Base-by-base conservation (phyloP, 768 basidiomycete genomes). In the Trametes villosa region DNA sequence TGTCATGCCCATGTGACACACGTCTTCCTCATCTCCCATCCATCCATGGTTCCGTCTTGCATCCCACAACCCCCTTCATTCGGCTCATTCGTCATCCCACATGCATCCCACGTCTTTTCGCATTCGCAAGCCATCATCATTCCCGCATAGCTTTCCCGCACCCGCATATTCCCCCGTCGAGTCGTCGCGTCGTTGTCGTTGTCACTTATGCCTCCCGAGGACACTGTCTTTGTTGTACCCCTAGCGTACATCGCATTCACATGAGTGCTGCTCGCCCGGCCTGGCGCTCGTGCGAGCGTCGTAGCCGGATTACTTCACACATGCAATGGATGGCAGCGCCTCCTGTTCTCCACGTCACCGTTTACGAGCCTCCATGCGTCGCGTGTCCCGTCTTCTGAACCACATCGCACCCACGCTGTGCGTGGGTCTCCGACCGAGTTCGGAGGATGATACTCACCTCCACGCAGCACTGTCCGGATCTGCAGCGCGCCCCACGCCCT, bases 211-310 rank as follows among this genome's bases (percentile, higher is more conserved):
- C 47, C 51, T 27, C 48, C 51, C 60, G 33, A 45, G 53, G 54
- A 57, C 55, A 15, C 40, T 53, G 36, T 57, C 40, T 62, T 34
- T 56, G 41, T 62, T 62, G 60, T 62, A 62, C 5, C 54, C 42
- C 54, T 29, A 51, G 51, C 40, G 34, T 53, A 54, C 15, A 33
- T 42, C 33, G 40, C 60, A 61, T 47, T 33, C 49, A 13, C 49
- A 34, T 20, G 20, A 7, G 30, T 34, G 17, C 36, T 12, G 12
- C 44, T 18, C 38, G n/a, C 53, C 31, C 38, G 41, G 53, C 45
- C 53, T 36, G 40, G 48, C 41, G 47, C 53, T 24, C 18, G n/a
- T 26, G 47, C 59, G 40, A 22, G 44, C 24, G 24, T 22, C 24
- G 22, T 50, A 55, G 33, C 53, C 41, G 47, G 30, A 27, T 46